Evolutionary conservation across 176 grass and related monocot species (phyloP).

Genomic region (Phoenix dactylifera): DNA sequence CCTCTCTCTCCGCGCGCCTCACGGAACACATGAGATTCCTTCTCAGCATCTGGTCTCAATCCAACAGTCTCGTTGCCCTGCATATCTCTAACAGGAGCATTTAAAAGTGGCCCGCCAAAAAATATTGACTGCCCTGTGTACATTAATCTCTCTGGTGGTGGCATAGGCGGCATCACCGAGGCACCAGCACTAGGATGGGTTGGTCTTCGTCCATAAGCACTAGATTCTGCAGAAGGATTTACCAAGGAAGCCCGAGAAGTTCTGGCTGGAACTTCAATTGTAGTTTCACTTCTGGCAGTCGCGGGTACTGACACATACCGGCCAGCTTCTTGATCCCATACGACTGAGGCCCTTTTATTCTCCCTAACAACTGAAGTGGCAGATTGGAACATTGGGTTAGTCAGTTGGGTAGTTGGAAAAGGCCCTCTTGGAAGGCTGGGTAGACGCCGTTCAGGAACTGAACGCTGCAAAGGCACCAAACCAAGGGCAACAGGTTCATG

Average conservation of each 20-base stretch:
- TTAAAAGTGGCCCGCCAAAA: constrained; percentile 84
- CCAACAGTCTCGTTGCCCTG: constrained; percentile 6
- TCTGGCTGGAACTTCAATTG: constrained; percentile 23
- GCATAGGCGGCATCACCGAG: constrained; percentile 29
- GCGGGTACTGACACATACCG: constrained; percentile 67
- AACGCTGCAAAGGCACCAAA: constrained; percentile 30
- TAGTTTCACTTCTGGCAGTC: constrained; percentile 37
- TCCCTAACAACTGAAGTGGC: constrained; percentile 64
- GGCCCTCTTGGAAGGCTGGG: constrained; percentile 21
- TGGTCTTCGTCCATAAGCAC: constrained; percentile 30
- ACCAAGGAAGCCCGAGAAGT: constrained; percentile 25
- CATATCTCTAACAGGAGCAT: constrained; percentile 15
- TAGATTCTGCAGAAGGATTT: constrained; percentile 42
- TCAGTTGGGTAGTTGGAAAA: constrained; percentile 42
- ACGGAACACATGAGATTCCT: constrained; percentile 36
- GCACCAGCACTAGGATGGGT: constrained; percentile 25
- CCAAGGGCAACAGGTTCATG: constrained; percentile 32
- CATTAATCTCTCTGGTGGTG: constrained; percentile 50
- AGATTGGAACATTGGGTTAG: constrained; percentile 86
- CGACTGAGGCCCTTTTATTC: constrained; percentile 59
- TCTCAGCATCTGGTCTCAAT: constrained; percentile 44
- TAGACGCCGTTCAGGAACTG: constrained; percentile 28
- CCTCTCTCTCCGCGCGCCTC: constrained; percentile 34
- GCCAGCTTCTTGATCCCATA: constrained; percentile 98
- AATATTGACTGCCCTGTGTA: constrained; percentile 86